Base-by-base conservation (phyloP, 1,284 basidiomycete species). In the Coniophora puteana region DNA sequence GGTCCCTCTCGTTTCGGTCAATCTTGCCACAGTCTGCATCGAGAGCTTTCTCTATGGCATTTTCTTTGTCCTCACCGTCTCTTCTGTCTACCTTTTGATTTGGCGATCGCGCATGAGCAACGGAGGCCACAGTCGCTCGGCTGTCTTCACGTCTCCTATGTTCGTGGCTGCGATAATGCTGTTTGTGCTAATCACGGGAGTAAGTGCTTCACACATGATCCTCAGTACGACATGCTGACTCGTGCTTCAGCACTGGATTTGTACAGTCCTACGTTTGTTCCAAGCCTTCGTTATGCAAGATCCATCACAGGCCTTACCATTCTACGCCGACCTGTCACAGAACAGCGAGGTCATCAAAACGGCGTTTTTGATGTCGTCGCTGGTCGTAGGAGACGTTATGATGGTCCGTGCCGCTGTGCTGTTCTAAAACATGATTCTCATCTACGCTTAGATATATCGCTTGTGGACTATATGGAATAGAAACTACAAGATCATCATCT, bases 211-310 rank as follows among this genome's bases (percentile, higher is more conserved):
- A n/a, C n/a, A n/a, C n/a, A n/a, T n/a, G n/a, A n/a, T n/a, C n/a
- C n/a, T n/a, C n/a, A n/a, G n/a, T n/a, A n/a, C n/a, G n/a, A n/a
- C n/a, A n/a, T n/a, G n/a, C n/a, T n/a, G n/a, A n/a, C n/a, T n/a
- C n/a, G n/a, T n/a, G 26, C n/a, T 27, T 27, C 21, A 50, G 48
- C 47, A 46, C 36, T 48, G 48, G 48, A 42, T 50, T 16, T 29
- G 32, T 20, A 39, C 40, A 12, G 26, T 48, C 13, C 20, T 44
- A 16, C 38, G 44, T 18, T 20, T 43, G 6, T 48, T 49, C 38
- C 37, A 44, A 4, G 51, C 49, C 14, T 47, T 48, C 17, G 14
- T 45, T 20, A 32, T 32, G 11, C 39, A 28, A 23, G 29, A 44
- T 4, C 44, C 39, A 3, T 25, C 36, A 26, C 35, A n/a, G 4